Conservation (phyloP, 1,284 basidiomycete genomes). For the Apiotrichum veenhuisii region DNA sequence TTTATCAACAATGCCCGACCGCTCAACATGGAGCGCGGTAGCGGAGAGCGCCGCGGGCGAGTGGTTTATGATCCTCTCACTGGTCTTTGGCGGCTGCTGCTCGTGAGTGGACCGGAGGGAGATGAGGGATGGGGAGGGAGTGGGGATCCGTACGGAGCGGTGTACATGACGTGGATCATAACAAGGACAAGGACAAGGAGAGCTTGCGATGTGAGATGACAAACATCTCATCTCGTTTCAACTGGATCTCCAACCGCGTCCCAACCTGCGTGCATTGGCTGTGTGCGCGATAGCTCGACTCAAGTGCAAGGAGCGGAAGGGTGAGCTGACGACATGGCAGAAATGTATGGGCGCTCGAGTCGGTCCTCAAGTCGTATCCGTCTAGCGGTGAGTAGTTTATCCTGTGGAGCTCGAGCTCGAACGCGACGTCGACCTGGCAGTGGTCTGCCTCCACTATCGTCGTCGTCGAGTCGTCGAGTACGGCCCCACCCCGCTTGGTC, state of each 20-base stretch:
- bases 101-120: slow-evolving; percentile 49
- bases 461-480: too few species aligned
- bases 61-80: slow-evolving; percentile 60
- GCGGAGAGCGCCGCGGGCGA: slow-evolving; percentile 45
- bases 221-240: too few species aligned
- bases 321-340: slow-evolving; percentile 17
- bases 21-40: slow-evolving; percentile 1
- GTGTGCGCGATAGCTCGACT: too few species aligned
- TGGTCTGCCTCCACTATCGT: too few species aligned
- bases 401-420: slow-evolving; percentile 54
- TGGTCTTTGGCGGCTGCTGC: slow-evolving; percentile 80
- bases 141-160: too few species aligned
- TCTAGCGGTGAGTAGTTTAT: slow-evolving; percentile 58
- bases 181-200: too few species aligned
- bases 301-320: neutral
- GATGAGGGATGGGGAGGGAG: neutral
- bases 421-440: too few species aligned
- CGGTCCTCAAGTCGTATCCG: slow-evolving; percentile 63
- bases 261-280: too few species aligned
- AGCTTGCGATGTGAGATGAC: too few species aligned
- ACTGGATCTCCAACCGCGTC: too few species aligned
- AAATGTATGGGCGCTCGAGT: slow-evolving; percentile 53
- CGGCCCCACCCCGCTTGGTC: too few species aligned
- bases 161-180: too few species aligned
- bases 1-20: neutral